Evolutionary conservation across 2,329 filamentous ascomycete genomes (phyloP), one percentile per base, ranked within the genome.

Genomic region (Ceratocystis destructans): DNA sequence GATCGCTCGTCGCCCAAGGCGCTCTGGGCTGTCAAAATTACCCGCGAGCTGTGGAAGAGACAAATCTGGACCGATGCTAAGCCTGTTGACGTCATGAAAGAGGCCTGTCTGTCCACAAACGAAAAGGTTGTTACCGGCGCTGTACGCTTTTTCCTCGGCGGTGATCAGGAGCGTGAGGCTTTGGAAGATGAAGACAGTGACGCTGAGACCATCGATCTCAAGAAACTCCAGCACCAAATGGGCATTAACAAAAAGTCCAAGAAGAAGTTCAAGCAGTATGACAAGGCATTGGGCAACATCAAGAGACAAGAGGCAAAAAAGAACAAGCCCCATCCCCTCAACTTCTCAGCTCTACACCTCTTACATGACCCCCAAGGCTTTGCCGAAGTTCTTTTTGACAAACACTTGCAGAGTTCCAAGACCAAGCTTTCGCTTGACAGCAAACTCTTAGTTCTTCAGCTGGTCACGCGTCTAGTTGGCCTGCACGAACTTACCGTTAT

Each of bases 81-180:
- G 74, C 87, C 93, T 0, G 94, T 97, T n/a, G 91, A 96, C 72
- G 89, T 97, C 70, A 97, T 99, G 92, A 96, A 96, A 77, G 89
- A 96, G 76, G 91, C 93, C 0, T 86, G 87, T 65, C 77, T 99
- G 66, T 86, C 90, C 2, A 88, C 96, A 64, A 96, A 96, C 71
- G 90, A 95, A 71, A 99, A 99, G 77, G 91, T 97, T 2, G 84
- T 94, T 31, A 80, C 88, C 5, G 90, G 91, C 17, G 92, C 90
- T 57, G 89, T 95, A 15, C 84, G 90, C 28, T 99, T 97, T 79
- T 99, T 99, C 79, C 81, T 99, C 0, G 94, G 94, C 28, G 92
- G 92, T 44, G 94, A 99, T 75, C 93, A 96, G 75, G 94, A 97
- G 76, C 85, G 92, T 70, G 94, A 99, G 74, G 93, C 96, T 71